Evolutionary conservation across 805 yeast genomes (phyloP), one percentile per base, ranked within the genome.

Genomic region (Jamesozyma jinghongensis): DNA sequence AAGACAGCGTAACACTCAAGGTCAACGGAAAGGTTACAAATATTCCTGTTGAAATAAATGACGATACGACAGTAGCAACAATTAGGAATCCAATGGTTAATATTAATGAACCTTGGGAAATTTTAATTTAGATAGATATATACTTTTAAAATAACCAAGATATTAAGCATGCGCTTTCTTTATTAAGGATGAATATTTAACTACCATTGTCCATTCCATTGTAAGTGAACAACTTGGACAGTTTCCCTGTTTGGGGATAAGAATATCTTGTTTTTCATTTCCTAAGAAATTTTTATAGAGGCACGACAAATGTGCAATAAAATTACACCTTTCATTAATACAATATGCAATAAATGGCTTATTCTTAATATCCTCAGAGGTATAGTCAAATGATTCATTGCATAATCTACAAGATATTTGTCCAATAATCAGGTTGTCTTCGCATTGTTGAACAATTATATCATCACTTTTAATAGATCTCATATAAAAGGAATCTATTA

Each of bases 11-110:
- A 13, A 32, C 35, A 2, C 66, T 74, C 5, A 39, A 45, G 5
- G 76, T 73, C 51, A 62, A 51, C 22, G 70, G 58, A 1, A 34
- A 63, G n/a, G 36, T 48, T 3, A 67, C 74, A 73, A 44, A 43
- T 1, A 68, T 69, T 0, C 46, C 48, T 1, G 51, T 66, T n/a
- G 31, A 36, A 5, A 13, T 19, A 7, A 34, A 43, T 17, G 54
- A 40, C 2, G 46, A 50, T 19, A 49, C 49, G 25, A 39, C 55
- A 5, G 46, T 19, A 4, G 40, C 37, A 12, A 31, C 62, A 4
- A 66, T 82, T 26, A 65, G 73, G 43, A 71, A 74, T 44, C 83
- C 86, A 22, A 49, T 49, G 11, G 63, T 80, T n/a, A 41, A 54
- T 3, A 56, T 80, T 37, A 66, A 65, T 45, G 41, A 59, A 18